Conservation (phyloP, 192 early-diverging fungal species). For the Podila epigama region DNA sequence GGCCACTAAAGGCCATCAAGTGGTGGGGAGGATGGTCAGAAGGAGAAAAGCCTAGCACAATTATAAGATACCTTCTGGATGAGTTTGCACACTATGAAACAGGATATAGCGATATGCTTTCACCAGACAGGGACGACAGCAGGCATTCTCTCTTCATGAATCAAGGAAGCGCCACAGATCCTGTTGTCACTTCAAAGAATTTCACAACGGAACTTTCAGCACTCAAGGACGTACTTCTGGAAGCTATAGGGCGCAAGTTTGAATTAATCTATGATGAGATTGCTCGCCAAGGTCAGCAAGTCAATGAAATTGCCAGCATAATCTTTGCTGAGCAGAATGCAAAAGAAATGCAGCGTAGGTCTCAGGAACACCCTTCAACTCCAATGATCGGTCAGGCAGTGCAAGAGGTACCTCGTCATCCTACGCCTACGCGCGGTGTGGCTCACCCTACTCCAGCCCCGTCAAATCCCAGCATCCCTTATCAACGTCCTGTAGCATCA, state of each 20-base stretch:
- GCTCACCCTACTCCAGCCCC: not conserved
- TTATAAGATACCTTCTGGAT: not conserved
- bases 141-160: slow-evolving; percentile 3
- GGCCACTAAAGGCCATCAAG: slow-evolving; percentile 3
- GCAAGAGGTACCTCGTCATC: not conserved
- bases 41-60: not conserved
- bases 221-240: not conserved
- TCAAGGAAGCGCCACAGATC: not conserved
- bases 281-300: not conserved
- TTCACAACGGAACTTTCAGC: not conserved
- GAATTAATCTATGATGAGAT: not conserved
- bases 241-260: not conserved
- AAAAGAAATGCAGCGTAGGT: not conserved
- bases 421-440: not conserved
- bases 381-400: not conserved
- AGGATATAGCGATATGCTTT: not conserved
- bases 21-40: slow-evolving; percentile 13
- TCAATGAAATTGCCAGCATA: not conserved
- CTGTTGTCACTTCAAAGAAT: not conserved
- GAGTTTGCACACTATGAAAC: not conserved
- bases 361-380: not conserved
- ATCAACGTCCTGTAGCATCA: not conserved
- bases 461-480: not conserved
- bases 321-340: not conserved
- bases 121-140: not conserved